These are phyloP conservation scores for Saturnispora saitoi DNA, from an alignment of 805 yeast genomes.

Conservation along the genomic window DNA sequence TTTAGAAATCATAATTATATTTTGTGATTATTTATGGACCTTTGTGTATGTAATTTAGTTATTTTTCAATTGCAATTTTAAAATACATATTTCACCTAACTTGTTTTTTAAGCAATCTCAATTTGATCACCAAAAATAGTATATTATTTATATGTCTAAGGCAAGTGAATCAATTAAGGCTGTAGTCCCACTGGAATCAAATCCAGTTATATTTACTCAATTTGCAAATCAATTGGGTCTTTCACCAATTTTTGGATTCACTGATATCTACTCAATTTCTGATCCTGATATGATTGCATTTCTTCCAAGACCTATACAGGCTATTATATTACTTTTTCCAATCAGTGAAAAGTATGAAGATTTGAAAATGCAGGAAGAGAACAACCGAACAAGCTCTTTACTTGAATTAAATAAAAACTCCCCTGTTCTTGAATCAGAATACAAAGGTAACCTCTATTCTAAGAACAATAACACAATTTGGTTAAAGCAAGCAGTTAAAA, in stretches of 20 bases:
- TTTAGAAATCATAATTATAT: too few relatives aligned
- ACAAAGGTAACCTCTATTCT: neutral
- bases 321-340: conserved; percentile 77
- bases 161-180: conserved; percentile 18
- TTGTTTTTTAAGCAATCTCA: too few relatives aligned
- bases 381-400: conserved; percentile 7
- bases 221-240: conserved; percentile 67
- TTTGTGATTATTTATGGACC: too few relatives aligned
- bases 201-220: conserved; percentile 72
- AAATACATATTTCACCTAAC: too few relatives aligned
- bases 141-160: neutral
- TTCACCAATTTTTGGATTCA: conserved; percentile 48
- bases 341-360: conserved; percentile 53
- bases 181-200: conserved; percentile 84
- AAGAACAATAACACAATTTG: conserved; percentile 40
- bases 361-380: conserved; percentile 30
- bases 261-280: conserved; percentile 76
- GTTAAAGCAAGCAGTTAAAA: conserved; percentile 77
- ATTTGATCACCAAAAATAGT: too few relatives aligned
- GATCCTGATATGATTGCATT: conserved; percentile 77
- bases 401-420: neutral
- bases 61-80: too few relatives aligned
- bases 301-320: conserved; percentile 72
- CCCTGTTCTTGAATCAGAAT: neutral
- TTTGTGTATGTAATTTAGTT: too few relatives aligned